phyloP scores from a whole-genome alignment of 169 alveolate genomes.

The Theileria annulata region DNA sequence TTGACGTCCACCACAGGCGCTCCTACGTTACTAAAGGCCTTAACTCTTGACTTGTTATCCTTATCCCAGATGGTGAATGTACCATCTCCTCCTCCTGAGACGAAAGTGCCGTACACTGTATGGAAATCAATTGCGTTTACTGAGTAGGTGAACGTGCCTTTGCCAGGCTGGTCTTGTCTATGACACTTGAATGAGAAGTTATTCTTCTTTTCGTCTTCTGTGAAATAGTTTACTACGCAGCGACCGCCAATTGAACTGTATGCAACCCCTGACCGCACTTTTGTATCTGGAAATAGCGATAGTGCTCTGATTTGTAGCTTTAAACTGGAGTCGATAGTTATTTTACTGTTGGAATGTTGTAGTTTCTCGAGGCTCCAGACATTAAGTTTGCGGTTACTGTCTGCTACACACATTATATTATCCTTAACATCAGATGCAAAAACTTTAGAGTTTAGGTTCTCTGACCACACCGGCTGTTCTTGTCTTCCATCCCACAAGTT shows the following conservation, averaged over 20 bases:
- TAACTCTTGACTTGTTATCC: slow-evolving; percentile 57
- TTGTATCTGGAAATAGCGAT: slow-evolving; percentile 57
- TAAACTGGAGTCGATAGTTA: slow-evolving; percentile 53
- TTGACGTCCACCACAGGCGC: slow-evolving; percentile 69
- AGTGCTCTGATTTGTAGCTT: slow-evolving; percentile 45
- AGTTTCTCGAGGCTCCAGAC: slow-evolving; percentile 62
- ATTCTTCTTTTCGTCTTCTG: slow-evolving; percentile 33
- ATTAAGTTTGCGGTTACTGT: slow-evolving; percentile 35
- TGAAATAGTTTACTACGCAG: slow-evolving; percentile 57
- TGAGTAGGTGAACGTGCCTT: slow-evolving; percentile 37
- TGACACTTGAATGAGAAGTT: slow-evolving; percentile 69
- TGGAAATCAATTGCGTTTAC: slow-evolving; percentile 69
- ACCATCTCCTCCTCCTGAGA: slow-evolving; percentile 69
- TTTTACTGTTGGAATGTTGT: slow-evolving; percentile 43
- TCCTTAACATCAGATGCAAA: slow-evolving; percentile 61
- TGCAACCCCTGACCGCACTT: slow-evolving; percentile 41
- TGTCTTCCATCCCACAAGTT: slow-evolving; percentile 68
- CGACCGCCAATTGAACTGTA: slow-evolving; percentile 64
- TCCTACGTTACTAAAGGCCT: slow-evolving; percentile 51
- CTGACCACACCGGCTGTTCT: slow-evolving; percentile 57
- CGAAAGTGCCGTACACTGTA: slow-evolving; percentile 59
- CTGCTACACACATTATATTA: slow-evolving; percentile 57
- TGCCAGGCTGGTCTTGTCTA: slow-evolving; percentile 44
- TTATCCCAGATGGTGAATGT: slow-evolving; percentile 67
- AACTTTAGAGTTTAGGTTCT: slow-evolving; percentile 47